phyloP scores from a whole-genome alignment of 768 basidiomycete genomes.

The Pleurotus ostreatus region DNA sequence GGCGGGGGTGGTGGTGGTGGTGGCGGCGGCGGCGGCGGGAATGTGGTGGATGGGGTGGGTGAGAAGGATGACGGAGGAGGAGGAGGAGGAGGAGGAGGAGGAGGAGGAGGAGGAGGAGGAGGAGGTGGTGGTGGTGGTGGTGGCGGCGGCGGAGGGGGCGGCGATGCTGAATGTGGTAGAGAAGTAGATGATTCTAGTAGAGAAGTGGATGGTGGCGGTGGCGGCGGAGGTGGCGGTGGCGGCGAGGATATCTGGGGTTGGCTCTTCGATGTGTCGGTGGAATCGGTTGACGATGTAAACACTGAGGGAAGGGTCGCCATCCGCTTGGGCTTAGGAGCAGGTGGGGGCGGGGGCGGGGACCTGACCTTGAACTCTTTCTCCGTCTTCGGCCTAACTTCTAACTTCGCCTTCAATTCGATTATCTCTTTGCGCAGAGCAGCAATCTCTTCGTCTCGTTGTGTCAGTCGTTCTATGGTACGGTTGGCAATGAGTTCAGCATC shows the following conservation, averaged over 20 bases:
- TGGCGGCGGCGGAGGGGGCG: slow-evolving; percentile 8
- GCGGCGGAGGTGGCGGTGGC: slow-evolving; percentile 1
- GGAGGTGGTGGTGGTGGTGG: slow-evolving; percentile 14
- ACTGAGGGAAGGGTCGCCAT: slow-evolving; percentile 12
- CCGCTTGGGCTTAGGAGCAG: slow-evolving; percentile 33
- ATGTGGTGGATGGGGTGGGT: slow-evolving; percentile 22
- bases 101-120: slow-evolving; percentile 11
- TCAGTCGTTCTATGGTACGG: slow-evolving; percentile 65
- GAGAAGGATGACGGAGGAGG: slow-evolving; percentile 19
- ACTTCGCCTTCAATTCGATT: slow-evolving; percentile 43
- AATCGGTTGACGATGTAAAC: background rate
- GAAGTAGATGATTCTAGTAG: too few relatives aligned
- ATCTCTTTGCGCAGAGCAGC: slow-evolving; percentile 45
- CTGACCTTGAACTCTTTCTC: slow-evolving; percentile 73
- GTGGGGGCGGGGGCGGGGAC: slow-evolving; percentile 60
- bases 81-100: slow-evolving; percentile 16
- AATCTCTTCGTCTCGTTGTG: slow-evolving; percentile 68
- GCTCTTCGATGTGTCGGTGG: background rate
- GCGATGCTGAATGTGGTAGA: slow-evolving; percentile 2
- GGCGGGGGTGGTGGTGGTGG: slow-evolving; percentile 18
- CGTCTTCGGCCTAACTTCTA: slow-evolving; percentile 49
- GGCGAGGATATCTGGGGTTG: slow-evolving; percentile 9
- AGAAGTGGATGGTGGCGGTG: slow-evolving; percentile 12
- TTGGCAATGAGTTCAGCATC: slow-evolving; percentile 68
- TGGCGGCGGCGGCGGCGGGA: slow-evolving; percentile 19